These are phyloP conservation scores for Inosperma sp. DNA, from an alignment of 768 basidiomycete species.

Conservation along the genomic window DNA sequence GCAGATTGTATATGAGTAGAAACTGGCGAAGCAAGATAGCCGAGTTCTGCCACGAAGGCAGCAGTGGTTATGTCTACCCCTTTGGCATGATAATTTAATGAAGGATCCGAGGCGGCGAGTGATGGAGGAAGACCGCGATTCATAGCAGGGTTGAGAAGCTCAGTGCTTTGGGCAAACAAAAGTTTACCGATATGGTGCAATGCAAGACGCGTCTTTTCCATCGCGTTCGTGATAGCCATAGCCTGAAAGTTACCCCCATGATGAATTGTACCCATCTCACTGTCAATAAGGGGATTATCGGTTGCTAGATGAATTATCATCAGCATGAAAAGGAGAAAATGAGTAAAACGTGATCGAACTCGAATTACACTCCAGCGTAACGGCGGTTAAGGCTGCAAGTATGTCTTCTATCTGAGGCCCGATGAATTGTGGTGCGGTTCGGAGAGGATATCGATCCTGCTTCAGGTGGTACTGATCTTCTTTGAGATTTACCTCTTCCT, in stretches of 20 bases:
- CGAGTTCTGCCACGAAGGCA: constrained; percentile 73
- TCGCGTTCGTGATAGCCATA: constrained; percentile 70
- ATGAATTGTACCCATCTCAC: constrained; percentile 58
- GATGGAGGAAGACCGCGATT: constrained; percentile 76
- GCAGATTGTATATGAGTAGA: constrained; percentile 78
- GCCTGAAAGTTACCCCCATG: constrained; percentile 89
- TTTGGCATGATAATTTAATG: constrained; percentile 73
- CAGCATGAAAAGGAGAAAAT: background rate
- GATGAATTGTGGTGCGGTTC: constrained; percentile 71
- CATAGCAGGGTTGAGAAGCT: constrained; percentile 75
- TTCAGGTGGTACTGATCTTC: constrained; percentile 66
- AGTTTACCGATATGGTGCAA: constrained; percentile 69
- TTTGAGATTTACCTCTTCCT: constrained; percentile 60
- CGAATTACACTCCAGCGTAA: constrained; percentile 74
- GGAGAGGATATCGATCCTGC: constrained; percentile 69
- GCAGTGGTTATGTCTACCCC: constrained; percentile 80
- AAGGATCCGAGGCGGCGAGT: constrained; percentile 68
- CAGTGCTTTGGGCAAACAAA: constrained; percentile 65
- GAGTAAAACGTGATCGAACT: constrained; percentile 51
- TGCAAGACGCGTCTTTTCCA: constrained; percentile 81
- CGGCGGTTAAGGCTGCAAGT: constrained; percentile 49
- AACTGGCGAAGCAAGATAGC: constrained; percentile 73
- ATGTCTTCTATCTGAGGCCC: constrained; percentile 80
- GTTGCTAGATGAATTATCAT: constrained; percentile 46
- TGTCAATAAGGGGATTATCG: constrained; percentile 77